Conservation (phyloP, 352 stramenopile genomes). For the Pelagophyceae sp. region DNA sequence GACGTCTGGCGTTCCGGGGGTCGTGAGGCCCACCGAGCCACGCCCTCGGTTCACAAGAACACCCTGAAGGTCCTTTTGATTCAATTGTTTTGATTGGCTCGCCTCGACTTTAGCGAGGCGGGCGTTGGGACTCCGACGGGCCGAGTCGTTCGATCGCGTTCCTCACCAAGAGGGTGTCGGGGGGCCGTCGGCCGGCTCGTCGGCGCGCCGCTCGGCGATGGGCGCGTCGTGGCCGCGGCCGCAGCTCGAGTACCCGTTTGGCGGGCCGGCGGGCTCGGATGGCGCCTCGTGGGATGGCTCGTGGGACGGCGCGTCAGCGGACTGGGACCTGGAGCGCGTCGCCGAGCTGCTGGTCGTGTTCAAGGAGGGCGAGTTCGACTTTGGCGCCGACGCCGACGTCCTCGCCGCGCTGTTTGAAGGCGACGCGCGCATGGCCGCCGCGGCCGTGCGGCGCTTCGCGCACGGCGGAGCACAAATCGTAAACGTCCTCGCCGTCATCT, state of each 20-base stretch:
- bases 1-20: too few relatives aligned
- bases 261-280: too few relatives aligned
- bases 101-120: too few relatives aligned
- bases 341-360: background rate
- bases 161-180: too few relatives aligned
- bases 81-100: too few relatives aligned
- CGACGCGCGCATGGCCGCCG: background rate
- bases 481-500: conserved; percentile 4
- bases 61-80: too few relatives aligned
- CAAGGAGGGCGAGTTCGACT: conserved; percentile 11
- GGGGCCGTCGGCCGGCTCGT: too few relatives aligned
- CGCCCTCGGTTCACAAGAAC: too few relatives aligned
- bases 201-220: background rate
- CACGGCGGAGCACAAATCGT: background rate
- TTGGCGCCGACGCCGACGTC: background rate
- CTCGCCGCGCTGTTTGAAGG: background rate
- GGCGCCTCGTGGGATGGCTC: too few relatives aligned
- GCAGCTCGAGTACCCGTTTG: background rate
- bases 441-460: background rate
- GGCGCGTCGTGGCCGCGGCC: background rate
- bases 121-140: too few relatives aligned
- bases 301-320: background rate
- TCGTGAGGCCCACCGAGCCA: too few relatives aligned
- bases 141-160: too few relatives aligned
- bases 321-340: background rate